Evolutionary conservation across 208 protist species (phyloP).

Genomic region (Tritrichomonas foetus): DNA sequence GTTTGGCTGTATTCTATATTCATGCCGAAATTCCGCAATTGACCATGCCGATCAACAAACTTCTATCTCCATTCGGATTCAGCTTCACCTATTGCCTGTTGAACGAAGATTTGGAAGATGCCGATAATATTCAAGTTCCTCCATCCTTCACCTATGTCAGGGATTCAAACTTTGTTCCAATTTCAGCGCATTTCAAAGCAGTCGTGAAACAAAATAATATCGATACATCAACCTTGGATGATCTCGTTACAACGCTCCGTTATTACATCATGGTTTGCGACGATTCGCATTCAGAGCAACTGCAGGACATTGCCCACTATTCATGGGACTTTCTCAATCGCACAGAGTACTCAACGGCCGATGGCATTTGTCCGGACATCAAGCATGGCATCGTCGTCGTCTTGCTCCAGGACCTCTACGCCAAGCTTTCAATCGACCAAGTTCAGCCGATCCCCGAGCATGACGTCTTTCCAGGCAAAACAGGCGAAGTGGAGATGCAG

Average conservation of each 20-base stretch:
- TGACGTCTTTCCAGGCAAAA: neutral
- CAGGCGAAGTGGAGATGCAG: neutral
- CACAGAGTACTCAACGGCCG: neutral
- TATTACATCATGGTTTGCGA: conserved; percentile 37
- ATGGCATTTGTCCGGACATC: neutral
- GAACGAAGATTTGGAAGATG: conserved; percentile 17
- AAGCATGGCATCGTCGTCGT: conserved; percentile 5
- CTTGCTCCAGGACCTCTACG: neutral
- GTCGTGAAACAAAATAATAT: neutral
- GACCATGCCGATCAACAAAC: neutral
- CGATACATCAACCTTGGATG: neutral
- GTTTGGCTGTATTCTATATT: neutral
- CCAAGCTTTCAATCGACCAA: neutral
- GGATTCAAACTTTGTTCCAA: neutral
- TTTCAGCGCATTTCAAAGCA: neutral
- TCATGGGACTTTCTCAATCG: neutral
- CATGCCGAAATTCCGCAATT: neutral
- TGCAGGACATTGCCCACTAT: neutral
- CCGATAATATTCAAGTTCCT: neutral
- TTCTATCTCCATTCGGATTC: neutral
- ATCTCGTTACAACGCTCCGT: neutral
- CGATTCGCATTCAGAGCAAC: neutral
- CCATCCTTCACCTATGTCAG: neutral
- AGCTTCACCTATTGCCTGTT: neutral
- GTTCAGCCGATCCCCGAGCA: conserved; percentile 5